These are phyloP conservation scores for Rhizomucor pusillus DNA, from an alignment of 371 early-diverging fungal species.

Conservation along the genomic window DNA sequence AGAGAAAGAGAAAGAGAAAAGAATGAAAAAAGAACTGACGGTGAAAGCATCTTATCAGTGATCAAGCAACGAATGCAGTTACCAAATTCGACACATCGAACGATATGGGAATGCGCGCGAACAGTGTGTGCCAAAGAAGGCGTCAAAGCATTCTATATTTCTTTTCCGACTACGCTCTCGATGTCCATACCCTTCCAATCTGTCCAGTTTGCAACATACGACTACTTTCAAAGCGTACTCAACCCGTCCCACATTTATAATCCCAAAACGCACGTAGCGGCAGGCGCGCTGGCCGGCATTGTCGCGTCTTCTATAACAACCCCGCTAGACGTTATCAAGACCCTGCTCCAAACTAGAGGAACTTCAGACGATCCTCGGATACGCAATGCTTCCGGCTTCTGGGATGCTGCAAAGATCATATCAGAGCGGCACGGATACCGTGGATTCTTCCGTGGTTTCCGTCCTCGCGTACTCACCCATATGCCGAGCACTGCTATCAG, in stretches of 20 bases:
- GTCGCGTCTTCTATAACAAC: conserved; percentile 84
- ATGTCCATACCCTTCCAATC: conserved; percentile 95
- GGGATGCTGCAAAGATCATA: conserved; percentile 73
- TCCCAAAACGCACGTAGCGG: conserved; percentile 75
- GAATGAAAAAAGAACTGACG: too few relatives aligned
- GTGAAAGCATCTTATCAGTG: conserved; percentile 45
- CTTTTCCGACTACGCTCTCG: conserved; percentile 89
- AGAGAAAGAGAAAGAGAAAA: too few relatives aligned
- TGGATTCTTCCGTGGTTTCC: conserved; percentile 78
- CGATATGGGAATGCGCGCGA: conserved; percentile 68
- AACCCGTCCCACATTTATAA: conserved; percentile 77
- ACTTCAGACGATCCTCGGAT: conserved; percentile 62
- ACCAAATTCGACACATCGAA: conserved; percentile 62
- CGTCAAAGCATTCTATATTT: conserved; percentile 84
- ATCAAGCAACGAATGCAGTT: conserved; percentile 97
- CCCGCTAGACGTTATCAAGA: conserved; percentile 94
- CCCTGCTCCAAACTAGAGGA: conserved; percentile 88
- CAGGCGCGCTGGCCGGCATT: conserved; percentile 90
- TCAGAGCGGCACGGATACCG: conserved; percentile 64
- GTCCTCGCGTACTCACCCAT: conserved; percentile 78
- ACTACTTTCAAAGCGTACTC: conserved; percentile 65
- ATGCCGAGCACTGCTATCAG: conserved; percentile 93
- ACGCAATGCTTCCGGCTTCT: conserved; percentile 64
- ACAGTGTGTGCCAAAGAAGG: conserved; percentile 78
- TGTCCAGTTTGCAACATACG: conserved; percentile 91